These are phyloP conservation scores for Trichopus zeylanicus DNA, from an alignment of 116 monocot species.

Conservation along the genomic window DNA sequence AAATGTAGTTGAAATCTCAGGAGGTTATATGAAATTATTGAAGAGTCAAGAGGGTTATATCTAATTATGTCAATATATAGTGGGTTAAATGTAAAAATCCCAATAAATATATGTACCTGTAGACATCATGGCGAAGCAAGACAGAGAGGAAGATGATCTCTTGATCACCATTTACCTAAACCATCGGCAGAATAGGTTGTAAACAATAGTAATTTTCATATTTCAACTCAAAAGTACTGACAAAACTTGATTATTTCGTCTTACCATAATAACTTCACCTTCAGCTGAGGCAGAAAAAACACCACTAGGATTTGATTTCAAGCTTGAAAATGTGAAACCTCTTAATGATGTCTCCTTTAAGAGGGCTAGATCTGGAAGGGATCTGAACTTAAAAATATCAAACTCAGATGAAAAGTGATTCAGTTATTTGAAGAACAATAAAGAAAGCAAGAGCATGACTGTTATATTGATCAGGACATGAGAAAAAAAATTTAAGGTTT, in stretches of 20 bases:
- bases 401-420: neutral
- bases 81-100: neutral
- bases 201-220: neutral
- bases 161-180: constrained; percentile 69
- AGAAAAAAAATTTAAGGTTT: too few species aligned
- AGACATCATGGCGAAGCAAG: constrained; percentile 29
- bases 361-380: constrained; percentile 68
- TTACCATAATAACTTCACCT: constrained; percentile 75
- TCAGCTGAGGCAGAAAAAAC: constrained; percentile 53
- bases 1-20: too few species aligned
- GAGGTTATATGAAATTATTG: too few species aligned
- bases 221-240: neutral
- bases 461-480: too few species aligned
- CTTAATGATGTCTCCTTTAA: constrained; percentile 52
- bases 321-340: constrained; percentile 34
- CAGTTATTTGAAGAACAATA: neutral
- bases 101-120: constrained; percentile 42
- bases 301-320: constrained; percentile 19
- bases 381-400: constrained; percentile 35
- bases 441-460: too few species aligned
- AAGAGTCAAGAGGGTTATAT: neutral
- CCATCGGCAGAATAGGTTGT: neutral
- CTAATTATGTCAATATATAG: neutral
- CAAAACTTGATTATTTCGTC: neutral
- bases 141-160: constrained; percentile 51